Conservation (phyloP, 1,284 basidiomycete species). For the Neotropicomus parvogracilis region DNA sequence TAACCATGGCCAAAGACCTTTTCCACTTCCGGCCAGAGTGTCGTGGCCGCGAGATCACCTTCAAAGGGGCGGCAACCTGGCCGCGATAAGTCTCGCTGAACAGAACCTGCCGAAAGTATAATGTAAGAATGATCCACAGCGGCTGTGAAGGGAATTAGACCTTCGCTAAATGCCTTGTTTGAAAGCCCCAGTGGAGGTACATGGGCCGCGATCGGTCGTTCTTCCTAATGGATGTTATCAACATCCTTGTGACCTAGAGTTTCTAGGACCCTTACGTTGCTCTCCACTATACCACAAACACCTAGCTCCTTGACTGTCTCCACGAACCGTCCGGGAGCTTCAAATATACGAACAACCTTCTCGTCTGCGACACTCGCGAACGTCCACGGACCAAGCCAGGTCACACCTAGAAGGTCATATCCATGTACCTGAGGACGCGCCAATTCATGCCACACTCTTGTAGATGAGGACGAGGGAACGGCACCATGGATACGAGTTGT, state of each 20-base stretch:
- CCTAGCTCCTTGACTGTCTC: conserved; percentile 50
- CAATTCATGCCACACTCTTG: conserved; percentile 76
- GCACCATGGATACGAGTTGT: conserved; percentile 83
- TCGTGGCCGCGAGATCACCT: conserved; percentile 77
- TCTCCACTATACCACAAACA: conserved; percentile 44
- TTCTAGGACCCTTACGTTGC: conserved; percentile 38
- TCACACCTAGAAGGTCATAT: conserved; percentile 83
- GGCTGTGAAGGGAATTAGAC: conserved; percentile 34
- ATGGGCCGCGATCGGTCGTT: conserved; percentile 56
- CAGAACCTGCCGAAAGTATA: conserved; percentile 14
- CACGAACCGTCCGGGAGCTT: conserved; percentile 79
- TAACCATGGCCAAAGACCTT: conserved; percentile 99
- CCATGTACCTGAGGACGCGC: conserved; percentile 91
- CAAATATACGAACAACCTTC: conserved; percentile 88
- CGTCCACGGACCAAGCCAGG: conserved; percentile 70
- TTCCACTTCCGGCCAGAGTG: conserved; percentile 96
- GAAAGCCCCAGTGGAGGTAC: conserved; percentile 77
- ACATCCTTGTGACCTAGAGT: not conserved
- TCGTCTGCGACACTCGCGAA: conserved; percentile 91
- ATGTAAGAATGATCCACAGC: not conserved
- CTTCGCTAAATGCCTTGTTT: conserved; percentile 61
- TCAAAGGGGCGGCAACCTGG: conserved; percentile 68
- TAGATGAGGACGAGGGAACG: conserved; percentile 19
- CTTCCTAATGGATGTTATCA: conserved; percentile 19
- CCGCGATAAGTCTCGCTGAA: conserved; percentile 12